Evolutionary conservation across 1,284 basidiomycete genomes (phyloP), one percentile per base, ranked within the genome.

Genomic region (Ceratobasidium sp.): DNA sequence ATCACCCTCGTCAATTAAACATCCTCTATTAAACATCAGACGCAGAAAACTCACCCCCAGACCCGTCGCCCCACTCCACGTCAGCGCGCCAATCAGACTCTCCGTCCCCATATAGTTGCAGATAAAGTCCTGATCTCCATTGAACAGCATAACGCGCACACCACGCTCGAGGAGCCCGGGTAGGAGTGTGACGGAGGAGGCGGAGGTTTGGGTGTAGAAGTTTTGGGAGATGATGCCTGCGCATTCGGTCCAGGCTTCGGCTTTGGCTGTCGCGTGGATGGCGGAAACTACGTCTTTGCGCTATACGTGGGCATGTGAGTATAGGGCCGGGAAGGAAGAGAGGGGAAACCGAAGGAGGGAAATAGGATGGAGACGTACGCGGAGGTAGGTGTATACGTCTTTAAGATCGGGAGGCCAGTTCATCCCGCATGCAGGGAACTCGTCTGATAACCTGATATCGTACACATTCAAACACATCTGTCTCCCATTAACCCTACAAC

Each of bases 101-200:
- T 98, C 95, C 65, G 96, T 87, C 1, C 97, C 97, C 74, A 97
- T 87, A 80, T 98, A 92, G 82, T 99, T 99, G 85, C 96, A 99
- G 77, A 99, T 97, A 66, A 97, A 85, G 82, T 99, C 97, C 83
- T 99, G 93, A 81, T 97, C 96, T 17, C 97, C 97, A 0, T 91
- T 96, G 79, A 98, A 99, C 64, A 99, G 87, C 80, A 99, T 81
- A n/a, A 99, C 88, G 0, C 91, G 91, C 29, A 99, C 90, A 27
- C 67, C 67, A 64, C 89, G 89, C 76, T 90, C 87, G 36, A 99
- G 85, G 3, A 99, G 85, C 1, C 86, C 85, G 0, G 98, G 97
- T 0, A 99, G 82, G 50, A 98, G 84, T 1, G 87, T 88, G 73
- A 97, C 89, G 0, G 94, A 89, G 0, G 96, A 92, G 14, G 90